A percentile compares a stretch with the other conserved stretches of the same genome.
Evolutionary conservation across 2,329 filamentous ascomycete species (phyloP).

Genomic region (Botrytis squamosa): DNA sequence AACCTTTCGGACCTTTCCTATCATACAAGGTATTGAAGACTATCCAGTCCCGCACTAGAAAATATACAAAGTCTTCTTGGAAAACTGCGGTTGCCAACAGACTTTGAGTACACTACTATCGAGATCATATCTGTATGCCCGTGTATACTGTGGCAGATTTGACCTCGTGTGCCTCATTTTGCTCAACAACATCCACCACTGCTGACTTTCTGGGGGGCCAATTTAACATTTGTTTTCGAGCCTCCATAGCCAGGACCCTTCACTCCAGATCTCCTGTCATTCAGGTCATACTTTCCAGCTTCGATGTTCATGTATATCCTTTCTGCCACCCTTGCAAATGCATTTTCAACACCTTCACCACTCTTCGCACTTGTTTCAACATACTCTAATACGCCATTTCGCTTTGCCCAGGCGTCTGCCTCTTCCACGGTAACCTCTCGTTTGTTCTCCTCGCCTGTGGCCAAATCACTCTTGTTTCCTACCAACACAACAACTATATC

Average conservation of each 20-base stretch:
- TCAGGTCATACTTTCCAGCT: constrained; percentile 84
- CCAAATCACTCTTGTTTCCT: constrained; percentile 90
- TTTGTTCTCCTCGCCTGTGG: constrained; percentile 56
- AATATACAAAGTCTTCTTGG: constrained; percentile 2
- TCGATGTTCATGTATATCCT: constrained; percentile 97
- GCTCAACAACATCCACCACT: constrained; percentile 35
- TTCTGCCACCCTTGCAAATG: constrained; percentile 91
- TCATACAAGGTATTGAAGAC: constrained; percentile 12
- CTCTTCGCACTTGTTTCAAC: constrained; percentile 97
- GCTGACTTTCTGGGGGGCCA: constrained; percentile 38
- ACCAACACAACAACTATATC: constrained; percentile 94
- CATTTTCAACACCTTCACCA: constrained; percentile 88
- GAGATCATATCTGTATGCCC: neutral
- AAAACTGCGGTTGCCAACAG: neutral
- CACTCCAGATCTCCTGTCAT: constrained; percentile 87
- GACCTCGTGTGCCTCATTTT: neutral
- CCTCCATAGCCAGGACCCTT: constrained; percentile 63
- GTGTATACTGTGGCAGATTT: neutral
- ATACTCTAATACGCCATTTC: constrained; percentile 86
- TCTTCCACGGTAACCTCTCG: constrained; percentile 79
- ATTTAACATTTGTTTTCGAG: constrained; percentile 47
- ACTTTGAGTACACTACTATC: neutral
- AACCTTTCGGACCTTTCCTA: constrained; percentile 7
- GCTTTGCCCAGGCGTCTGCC: constrained; percentile 83
- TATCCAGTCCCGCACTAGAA: constrained; percentile 13